phyloP scores from a whole-genome alignment of 2,329 filamentous ascomycete species.

The Plenodomus tracheiphilus region DNA sequence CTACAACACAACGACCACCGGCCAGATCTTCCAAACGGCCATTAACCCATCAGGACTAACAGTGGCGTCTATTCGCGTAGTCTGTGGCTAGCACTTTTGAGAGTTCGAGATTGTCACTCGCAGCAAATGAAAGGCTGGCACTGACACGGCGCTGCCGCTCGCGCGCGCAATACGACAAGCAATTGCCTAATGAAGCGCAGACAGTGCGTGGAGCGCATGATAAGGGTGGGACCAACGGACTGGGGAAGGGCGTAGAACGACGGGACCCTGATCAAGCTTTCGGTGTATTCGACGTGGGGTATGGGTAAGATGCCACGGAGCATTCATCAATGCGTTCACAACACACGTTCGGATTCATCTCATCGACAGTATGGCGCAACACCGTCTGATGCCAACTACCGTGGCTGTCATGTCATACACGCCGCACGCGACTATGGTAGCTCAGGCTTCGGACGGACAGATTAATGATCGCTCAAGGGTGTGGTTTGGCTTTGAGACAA shows the following conservation, averaged over 20 bases:
- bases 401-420: conserved; percentile 4
- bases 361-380: not conserved
- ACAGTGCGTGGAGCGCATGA: conserved; percentile 19
- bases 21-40: conserved; percentile 17
- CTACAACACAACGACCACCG: conserved; percentile 5
- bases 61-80: conserved; percentile 17
- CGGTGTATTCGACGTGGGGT: conserved; percentile 23
- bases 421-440: conserved; percentile 6
- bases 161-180: conserved; percentile 15
- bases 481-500: conserved; percentile 23
- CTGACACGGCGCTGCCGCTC: conserved; percentile 14
- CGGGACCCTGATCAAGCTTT: conserved; percentile 16
- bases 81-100: conserved; percentile 16
- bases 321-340: not conserved
- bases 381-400: not conserved
- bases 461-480: conserved; percentile 5
- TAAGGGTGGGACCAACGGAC: conserved; percentile 23
- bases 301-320: not conserved
- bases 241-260: conserved; percentile 12
- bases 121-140: conserved; percentile 18
- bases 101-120: conserved; percentile 22
- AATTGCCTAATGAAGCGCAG: conserved; percentile 14
- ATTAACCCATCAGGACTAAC: conserved; percentile 14
- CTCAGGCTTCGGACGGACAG: conserved; percentile 1
- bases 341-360: not conserved